phyloP scores from a whole-genome alignment of 2,329 filamentous ascomycete genomes.

The Arthrobotrys entomopaga region DNA sequence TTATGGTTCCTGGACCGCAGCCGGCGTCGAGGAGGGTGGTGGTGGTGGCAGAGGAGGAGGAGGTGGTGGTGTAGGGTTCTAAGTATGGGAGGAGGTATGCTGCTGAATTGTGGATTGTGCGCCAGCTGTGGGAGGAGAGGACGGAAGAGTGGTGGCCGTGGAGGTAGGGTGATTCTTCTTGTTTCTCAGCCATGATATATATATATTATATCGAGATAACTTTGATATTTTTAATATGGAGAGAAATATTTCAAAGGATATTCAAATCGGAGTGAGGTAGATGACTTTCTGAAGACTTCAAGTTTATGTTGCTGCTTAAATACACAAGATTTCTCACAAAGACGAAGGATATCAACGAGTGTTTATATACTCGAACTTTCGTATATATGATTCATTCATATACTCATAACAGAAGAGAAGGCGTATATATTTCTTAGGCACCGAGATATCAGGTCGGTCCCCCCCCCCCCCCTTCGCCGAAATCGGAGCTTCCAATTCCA shows the following conservation, averaged over 20 bases:
- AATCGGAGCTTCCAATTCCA: too few relatives aligned
- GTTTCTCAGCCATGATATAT: conserved; percentile 5
- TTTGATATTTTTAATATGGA: background rate
- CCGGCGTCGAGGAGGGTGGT: conserved; percentile 35
- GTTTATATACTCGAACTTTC: too few relatives aligned
- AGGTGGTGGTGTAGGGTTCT: conserved; percentile 15
- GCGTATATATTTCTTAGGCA: too few relatives aligned
- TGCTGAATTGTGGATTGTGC: conserved; percentile 42
- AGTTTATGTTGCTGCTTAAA: too few relatives aligned
- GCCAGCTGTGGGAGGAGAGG: conserved; percentile 34
- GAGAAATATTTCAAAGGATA: background rate
- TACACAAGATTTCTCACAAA: too few relatives aligned
- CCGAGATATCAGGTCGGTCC: too few relatives aligned
- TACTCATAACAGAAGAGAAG: too few relatives aligned
- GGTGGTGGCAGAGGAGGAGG: background rate
- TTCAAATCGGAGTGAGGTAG: background rate
- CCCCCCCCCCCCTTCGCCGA: too few relatives aligned
- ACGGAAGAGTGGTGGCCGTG: conserved; percentile 48
- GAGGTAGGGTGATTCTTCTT: conserved; percentile 27
- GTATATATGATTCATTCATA: too few relatives aligned
- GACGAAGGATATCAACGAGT: too few relatives aligned
- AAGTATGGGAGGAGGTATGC: conserved; percentile 37
- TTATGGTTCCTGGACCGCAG: conserved; percentile 46
- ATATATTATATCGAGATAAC: background rate
- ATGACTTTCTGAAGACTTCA: too few relatives aligned